Evolutionary conservation across 2,329 filamentous ascomycete genomes (phyloP), one percentile per base, ranked within the genome.

Genomic region (Ophiocordyceps unilateralis): DNA sequence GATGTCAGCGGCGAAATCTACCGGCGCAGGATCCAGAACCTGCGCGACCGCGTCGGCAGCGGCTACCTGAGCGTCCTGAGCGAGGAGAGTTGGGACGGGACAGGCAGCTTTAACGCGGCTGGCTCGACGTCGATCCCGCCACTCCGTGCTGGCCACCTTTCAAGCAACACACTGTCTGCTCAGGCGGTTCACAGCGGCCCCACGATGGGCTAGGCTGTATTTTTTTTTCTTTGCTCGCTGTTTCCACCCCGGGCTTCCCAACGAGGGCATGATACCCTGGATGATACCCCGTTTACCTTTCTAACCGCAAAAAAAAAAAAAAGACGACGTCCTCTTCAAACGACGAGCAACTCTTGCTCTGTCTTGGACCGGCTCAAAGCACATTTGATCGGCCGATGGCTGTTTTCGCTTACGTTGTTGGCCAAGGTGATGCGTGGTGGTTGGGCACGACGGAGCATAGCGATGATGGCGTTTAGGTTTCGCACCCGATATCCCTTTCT

Each of bases 31-130:
- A 81, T 96, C 43, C 87, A 94, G 59, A 78, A 83, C 3, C 65
- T 95, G 43, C 81, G 87, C 47, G 81, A 81, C 54, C 85, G 89
- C 54, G 80, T 94, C 49, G 88, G 88, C 26, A 85, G 79, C 52
- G 83, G 79, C 32, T 98, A 93, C 72, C 72, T 98, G 34, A 88
- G 79, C 48, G 85, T 83, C 14, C 67, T 96, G 41, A 82, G 83
- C 46, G 88, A 94, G 53, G 83, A 91, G 58, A 69, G 64, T 37
- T 79, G 76, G 74, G 69, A 76, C 47, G 51, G 64, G 7, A 60
- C 59, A 39, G 48, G 47, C 8, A 44, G 49, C 39, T 53, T 49
- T 40, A 44, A 51, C 34, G 37, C 51, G 15, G 34, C 49, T 21
- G 45, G 41, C 41, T 48, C 59, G 26, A 44, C 55, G 22, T 51